Base-by-base conservation (phyloP, 352 stramenopile species). In the Pythium phragmitis region DNA sequence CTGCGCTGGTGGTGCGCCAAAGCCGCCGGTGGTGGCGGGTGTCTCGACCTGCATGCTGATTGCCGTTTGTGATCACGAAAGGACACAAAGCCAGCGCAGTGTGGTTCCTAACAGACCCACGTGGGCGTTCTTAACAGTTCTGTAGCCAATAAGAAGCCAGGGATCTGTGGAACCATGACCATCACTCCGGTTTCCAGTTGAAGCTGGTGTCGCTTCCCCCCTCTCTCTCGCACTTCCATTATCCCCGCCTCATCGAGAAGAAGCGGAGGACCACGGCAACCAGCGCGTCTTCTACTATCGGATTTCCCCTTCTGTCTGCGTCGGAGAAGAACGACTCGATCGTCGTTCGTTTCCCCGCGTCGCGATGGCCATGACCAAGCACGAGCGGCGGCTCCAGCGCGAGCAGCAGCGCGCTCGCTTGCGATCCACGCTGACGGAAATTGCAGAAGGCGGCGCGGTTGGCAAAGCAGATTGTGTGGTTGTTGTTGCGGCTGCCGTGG, bases 31-130 rank as follows among this genome's bases (percentile, higher is more conserved):
- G 4, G 19, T 36, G 19, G 42, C 39, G 3, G 60, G 51, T 36
- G 60, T 51, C 43, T 67, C 60, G 42, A 67, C 60, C 60, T 67
- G 60, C 60, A 67, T 67, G 30, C 19, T 49, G 16, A 30, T 17
- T 14, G 21, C 26, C 19, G 33, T n/a, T 33, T 21, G 47, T 26
- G 46, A 45, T 59, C 39, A 13, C 17, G 37, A 65, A 66, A 53
- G 43, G 56, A 55, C 56, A 30, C n/a, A 36, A 55, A 3, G 21
- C n/a, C 4, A 7, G 52, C 13, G 4, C 47, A 39, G 11, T 36
- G 36, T 16, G 26, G 41, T 55, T 57, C 36, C 14, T 55, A 55
- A 43, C 49, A 2, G 49, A n/a, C 42, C 19, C 1, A 19, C 21
- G 0, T 13, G 4, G 28, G 23, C 36, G 49, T 56, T 56, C 30